A percentile compares a stretch with the other conserved stretches of the same genome.
These are phyloP conservation scores for Aspergillus sp. DNA, from an alignment of 2,329 filamentous ascomycete genomes.

Conservation along the genomic window DNA sequence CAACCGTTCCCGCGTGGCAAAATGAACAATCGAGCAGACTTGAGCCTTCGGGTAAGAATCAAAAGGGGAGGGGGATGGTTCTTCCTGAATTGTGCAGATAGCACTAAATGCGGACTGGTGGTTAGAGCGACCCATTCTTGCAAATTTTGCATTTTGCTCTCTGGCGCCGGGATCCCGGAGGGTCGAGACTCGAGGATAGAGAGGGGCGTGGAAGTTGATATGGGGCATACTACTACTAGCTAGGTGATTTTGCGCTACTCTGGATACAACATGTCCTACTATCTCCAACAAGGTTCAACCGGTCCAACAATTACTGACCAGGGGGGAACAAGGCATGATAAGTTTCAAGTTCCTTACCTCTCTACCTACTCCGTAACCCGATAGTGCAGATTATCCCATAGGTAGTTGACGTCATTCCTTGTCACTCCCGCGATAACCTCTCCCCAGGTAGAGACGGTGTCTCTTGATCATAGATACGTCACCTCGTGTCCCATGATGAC, in stretches of 20 bases:
- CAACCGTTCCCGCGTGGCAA: neutral
- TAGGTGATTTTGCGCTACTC: too few species aligned
- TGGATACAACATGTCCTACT: too few species aligned
- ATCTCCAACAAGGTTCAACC: too few species aligned
- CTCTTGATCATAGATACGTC: constrained; percentile 32
- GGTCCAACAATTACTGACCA: too few species aligned
- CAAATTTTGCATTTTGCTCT: neutral
- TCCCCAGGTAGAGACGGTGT: constrained; percentile 1
- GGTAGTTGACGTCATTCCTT: neutral
- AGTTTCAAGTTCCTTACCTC: too few species aligned
- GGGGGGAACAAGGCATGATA: too few species aligned
- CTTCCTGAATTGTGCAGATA: too few species aligned
- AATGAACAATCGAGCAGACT: neutral
- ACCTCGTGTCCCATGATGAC: constrained; percentile 9
- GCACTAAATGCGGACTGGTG: neutral
- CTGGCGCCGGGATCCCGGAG: neutral
- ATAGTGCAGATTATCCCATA: too few species aligned
- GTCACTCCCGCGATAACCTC: neutral
- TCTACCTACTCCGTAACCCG: too few species aligned
- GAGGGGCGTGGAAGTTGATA: too few species aligned
- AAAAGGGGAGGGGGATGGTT: neutral
- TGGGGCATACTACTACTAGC: too few species aligned
- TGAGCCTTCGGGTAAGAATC: neutral
- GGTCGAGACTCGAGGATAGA: neutral
- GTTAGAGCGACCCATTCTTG: neutral